phyloP scores from a whole-genome alignment of 1,284 basidiomycete species.

The Apiotrichum siamense region DNA sequence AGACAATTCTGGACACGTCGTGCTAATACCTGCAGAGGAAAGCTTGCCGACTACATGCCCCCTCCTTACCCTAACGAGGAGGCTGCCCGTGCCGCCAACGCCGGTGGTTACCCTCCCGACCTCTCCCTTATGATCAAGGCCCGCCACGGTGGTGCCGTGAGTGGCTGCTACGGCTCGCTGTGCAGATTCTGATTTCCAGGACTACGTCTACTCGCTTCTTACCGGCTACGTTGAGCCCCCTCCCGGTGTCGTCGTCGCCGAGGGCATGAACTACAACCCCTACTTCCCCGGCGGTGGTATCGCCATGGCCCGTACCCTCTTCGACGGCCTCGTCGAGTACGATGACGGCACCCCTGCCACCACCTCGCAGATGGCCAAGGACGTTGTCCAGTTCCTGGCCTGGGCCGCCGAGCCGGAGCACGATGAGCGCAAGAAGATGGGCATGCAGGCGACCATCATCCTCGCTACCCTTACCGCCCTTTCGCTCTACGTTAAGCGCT shows the following conservation, averaged over 20 bases:
- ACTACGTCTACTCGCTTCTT: conserved; percentile 94
- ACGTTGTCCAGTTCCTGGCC: conserved; percentile 88
- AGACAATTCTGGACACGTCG: background rate
- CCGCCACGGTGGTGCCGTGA: conserved; percentile 88
- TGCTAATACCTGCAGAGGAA: conserved; percentile 30
- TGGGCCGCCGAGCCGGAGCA: conserved; percentile 98
- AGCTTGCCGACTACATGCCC: conserved; percentile 87
- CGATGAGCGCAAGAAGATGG: conserved; percentile 94
- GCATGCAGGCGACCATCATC: conserved; percentile 78
- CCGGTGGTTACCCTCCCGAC: conserved; percentile 88
- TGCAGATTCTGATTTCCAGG: conserved; percentile 50
- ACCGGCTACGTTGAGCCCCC: conserved; percentile 97
- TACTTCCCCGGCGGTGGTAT: conserved; percentile 98
- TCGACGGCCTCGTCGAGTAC: conserved; percentile 91
- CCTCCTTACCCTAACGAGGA: conserved; percentile 96
- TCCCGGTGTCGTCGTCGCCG: conserved; percentile 91
- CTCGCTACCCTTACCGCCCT: conserved; percentile 76
- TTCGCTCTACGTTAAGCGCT: conserved; percentile 83
- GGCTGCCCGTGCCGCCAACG: conserved; percentile 87
- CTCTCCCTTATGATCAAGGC: conserved; percentile 97
- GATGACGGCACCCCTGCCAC: conserved; percentile 96
- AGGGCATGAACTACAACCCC: conserved; percentile 96
- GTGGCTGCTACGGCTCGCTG: conserved; percentile 33
- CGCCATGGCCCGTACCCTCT: conserved; percentile 95
- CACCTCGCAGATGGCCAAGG: conserved; percentile 99